These are phyloP conservation scores for Domatiomyces catenatus DNA, from an alignment of 2,329 filamentous ascomycete species.

Conservation along the genomic window DNA sequence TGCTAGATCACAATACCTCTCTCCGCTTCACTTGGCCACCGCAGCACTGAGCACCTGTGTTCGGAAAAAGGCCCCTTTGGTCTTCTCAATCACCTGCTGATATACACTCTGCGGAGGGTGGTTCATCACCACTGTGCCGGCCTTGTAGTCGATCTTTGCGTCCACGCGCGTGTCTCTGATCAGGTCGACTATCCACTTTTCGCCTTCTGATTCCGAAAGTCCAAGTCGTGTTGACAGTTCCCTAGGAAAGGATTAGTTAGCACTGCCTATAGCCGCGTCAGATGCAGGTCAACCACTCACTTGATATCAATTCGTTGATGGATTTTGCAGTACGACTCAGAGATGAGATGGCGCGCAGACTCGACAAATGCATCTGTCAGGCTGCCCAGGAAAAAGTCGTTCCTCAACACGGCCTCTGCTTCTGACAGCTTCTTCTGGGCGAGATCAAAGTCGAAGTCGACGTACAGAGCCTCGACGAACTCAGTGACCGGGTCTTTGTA, in stretches of 20 bases:
- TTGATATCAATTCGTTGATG: constrained; percentile 97
- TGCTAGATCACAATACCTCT: background rate
- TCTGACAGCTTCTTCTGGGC: constrained; percentile 74
- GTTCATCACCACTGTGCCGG: constrained; percentile 98
- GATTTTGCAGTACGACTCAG: constrained; percentile 99
- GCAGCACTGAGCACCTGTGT: constrained; percentile 72
- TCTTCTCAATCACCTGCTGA: constrained; percentile 97
- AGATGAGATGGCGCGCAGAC: constrained; percentile 87
- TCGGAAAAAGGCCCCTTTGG: constrained; percentile 96
- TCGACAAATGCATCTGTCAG: constrained; percentile 83
- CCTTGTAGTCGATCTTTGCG: constrained; percentile 98
- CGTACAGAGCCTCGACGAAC: constrained; percentile 89
- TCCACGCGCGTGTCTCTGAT: constrained; percentile 95
- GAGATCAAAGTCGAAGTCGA: constrained; percentile 95
- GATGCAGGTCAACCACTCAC: constrained; percentile 27
- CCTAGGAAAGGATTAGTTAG: constrained; percentile 25
- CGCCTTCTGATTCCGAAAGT: constrained; percentile 81
- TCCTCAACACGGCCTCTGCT: constrained; percentile 79
- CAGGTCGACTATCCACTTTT: constrained; percentile 99
- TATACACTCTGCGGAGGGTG: constrained; percentile 97
- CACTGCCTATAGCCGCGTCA: background rate
- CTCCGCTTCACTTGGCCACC: constrained; percentile 32
- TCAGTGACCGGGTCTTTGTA: constrained; percentile 92
- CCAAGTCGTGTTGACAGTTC: constrained; percentile 85
- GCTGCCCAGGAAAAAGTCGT: constrained; percentile 87